Conservation (phyloP, 78 protist genomes). For the Speleostelium caveatum region DNA sequence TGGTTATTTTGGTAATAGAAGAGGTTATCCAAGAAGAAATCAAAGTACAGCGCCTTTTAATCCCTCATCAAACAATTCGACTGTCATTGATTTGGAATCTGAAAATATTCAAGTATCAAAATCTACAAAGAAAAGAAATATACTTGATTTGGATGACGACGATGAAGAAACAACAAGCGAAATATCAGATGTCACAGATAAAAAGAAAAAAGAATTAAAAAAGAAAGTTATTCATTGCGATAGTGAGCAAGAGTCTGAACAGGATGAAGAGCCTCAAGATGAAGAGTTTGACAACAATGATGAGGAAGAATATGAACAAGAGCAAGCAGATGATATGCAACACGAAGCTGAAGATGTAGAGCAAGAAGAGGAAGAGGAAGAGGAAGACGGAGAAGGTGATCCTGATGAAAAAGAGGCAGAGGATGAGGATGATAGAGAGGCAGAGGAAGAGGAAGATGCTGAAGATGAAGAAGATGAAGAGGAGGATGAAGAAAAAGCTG, state of each 20-base stretch:
- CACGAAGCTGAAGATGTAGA: not conserved
- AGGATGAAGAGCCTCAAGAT: slow-evolving; percentile 23
- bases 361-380: slow-evolving; percentile 31
- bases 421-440: not conserved
- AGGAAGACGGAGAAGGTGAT: not conserved
- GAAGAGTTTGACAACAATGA: not conserved
- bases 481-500: not conserved
- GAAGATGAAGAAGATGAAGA: not conserved
- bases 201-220: not conserved
- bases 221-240: too few species aligned
- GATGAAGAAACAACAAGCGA: not conserved
- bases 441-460: not conserved
- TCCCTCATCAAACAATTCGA: not conserved
- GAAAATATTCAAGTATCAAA: not conserved
- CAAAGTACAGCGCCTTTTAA: not conserved
- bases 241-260: not conserved
- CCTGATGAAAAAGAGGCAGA: not conserved
- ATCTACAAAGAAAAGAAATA: not conserved
- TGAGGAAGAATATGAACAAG: not conserved
- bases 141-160: not conserved
- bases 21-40: not conserved
- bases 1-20: not conserved
- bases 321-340: not conserved
- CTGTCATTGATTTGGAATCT: not conserved
- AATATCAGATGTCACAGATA: not conserved